phyloP scores from a whole-genome alignment of 495 filamentous ascomycete genomes.

The Trichoderma erinaceum region DNA sequence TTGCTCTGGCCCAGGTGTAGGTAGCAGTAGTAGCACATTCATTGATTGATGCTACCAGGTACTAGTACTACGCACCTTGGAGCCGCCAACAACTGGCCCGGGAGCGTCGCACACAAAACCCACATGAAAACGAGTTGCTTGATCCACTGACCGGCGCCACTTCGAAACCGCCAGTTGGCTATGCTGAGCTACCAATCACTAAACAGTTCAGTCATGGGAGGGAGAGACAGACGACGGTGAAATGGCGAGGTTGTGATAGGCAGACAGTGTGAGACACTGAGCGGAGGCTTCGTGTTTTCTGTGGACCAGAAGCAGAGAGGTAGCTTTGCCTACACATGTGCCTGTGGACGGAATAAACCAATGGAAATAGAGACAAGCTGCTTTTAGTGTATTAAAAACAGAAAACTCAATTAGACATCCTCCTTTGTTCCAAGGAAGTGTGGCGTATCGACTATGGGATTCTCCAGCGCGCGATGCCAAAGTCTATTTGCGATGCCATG shows the following conservation, averaged over 20 bases:
- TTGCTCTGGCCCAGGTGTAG: too few relatives aligned
- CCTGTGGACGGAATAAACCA: not conserved
- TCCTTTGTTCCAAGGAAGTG: too few relatives aligned
- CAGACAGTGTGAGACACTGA: conserved; percentile 11
- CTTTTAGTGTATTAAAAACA: too few relatives aligned
- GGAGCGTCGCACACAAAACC: conserved; percentile 6
- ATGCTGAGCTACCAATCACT: not conserved
- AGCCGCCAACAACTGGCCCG: not conserved
- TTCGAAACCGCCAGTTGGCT: conserved; percentile 1
- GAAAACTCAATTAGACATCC: not conserved
- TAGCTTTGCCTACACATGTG: too few relatives aligned
- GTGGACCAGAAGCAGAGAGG: not conserved
- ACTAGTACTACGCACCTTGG: too few relatives aligned
- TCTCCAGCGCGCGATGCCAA: not conserved
- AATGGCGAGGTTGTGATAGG: conserved; percentile 2
- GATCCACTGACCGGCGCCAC: conserved; percentile 4
- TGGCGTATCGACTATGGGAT: not conserved
- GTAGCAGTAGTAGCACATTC: too few relatives aligned
- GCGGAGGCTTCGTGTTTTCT: not conserved
- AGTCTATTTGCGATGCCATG: not conserved
- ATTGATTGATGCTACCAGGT: too few relatives aligned
- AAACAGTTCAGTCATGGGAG: not conserved
- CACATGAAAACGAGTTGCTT: not conserved
- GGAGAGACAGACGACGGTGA: not conserved
- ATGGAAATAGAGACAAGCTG: not conserved